A percentile compares a stretch with the other conserved stretches of the same genome.
phyloP scores from a whole-genome alignment of 805 yeast genomes.

The Saturnispora saitoi region DNA sequence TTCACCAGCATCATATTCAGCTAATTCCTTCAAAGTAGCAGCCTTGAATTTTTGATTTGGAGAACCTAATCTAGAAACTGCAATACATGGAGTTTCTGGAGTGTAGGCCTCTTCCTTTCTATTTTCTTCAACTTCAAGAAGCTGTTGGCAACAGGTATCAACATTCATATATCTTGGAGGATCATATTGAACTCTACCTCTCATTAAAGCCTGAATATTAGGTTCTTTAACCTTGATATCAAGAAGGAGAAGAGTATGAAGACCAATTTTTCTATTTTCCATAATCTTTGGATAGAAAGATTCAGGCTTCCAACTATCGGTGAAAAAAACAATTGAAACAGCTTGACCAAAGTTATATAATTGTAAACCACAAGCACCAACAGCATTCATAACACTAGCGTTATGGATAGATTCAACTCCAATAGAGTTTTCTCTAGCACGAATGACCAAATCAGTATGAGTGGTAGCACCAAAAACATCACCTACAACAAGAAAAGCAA shows the following conservation, averaged over 20 bases:
- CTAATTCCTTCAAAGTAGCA: constrained; percentile 69
- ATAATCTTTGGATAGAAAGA: constrained; percentile 81
- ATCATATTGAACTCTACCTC: constrained; percentile 86
- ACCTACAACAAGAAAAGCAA: constrained; percentile 94
- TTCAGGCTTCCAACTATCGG: constrained; percentile 94
- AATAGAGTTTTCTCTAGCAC: constrained; percentile 82
- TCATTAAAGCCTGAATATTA: constrained; percentile 85
- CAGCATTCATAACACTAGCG: constrained; percentile 97
- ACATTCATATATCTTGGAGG: constrained; percentile 97
- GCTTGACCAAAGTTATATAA: constrained; percentile 94
- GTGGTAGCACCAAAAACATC: constrained; percentile 98
- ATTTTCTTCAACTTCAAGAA: constrained; percentile 77
- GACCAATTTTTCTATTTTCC: constrained; percentile 85
- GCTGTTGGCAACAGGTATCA: constrained; percentile 78
- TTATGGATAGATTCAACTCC: constrained; percentile 80
- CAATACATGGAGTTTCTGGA: constrained; percentile 84
- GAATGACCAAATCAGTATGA: constrained; percentile 84
- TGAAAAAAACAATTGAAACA: constrained; percentile 91
- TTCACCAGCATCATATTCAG: constrained; percentile 83
- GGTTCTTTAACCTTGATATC: constrained; percentile 97
- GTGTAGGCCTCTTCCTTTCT: constrained; percentile 75
- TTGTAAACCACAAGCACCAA: constrained; percentile 96
- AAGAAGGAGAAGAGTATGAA: constrained; percentile 79
- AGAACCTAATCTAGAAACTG: constrained; percentile 85
- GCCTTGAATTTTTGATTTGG: constrained; percentile 77